These are phyloP conservation scores for Sporothrix pallida DNA, from an alignment of 2,329 filamentous ascomycete genomes.

Conservation along the genomic window DNA sequence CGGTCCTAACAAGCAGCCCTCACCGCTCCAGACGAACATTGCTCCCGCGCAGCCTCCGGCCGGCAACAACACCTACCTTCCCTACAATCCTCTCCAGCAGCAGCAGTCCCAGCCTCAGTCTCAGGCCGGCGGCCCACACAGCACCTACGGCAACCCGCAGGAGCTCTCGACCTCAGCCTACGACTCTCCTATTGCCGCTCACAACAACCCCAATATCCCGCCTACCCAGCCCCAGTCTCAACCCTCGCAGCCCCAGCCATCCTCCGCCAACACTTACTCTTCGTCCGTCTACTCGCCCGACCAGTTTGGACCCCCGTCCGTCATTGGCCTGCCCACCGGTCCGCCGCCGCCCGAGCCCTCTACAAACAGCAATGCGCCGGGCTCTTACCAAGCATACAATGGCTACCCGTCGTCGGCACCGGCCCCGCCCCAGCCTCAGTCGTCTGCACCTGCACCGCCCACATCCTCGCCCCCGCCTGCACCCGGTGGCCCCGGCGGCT, in stretches of 20 bases:
- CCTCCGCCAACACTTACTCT: constrained; percentile 52
- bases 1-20: constrained; percentile 48
- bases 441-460: constrained; percentile 45
- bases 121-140: constrained; percentile 60
- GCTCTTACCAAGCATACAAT: constrained; percentile 46
- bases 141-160: constrained; percentile 74
- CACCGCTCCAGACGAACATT: constrained; percentile 57
- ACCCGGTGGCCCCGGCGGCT: constrained; percentile 42
- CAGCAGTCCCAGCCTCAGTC: constrained; percentile 44
- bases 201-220: constrained; percentile 54
- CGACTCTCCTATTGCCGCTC: constrained; percentile 70
- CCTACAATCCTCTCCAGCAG: constrained; percentile 49
- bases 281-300: constrained; percentile 58
- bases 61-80: constrained; percentile 52
- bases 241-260: constrained; percentile 34
- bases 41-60: constrained; percentile 37
- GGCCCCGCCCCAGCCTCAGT: constrained; percentile 41
- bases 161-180: constrained; percentile 80
- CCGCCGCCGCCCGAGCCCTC: constrained; percentile 40
- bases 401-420: constrained; percentile 40
- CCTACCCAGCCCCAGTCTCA: neutral
- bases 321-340: constrained; percentile 42
- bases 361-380: constrained; percentile 41
- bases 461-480: constrained; percentile 48
- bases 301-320: constrained; percentile 46